Evolutionary conservation across 139 green algal genomes (phyloP), one percentile per base, ranked within the genome.

Genomic region (Mychonastes homosphaera): DNA sequence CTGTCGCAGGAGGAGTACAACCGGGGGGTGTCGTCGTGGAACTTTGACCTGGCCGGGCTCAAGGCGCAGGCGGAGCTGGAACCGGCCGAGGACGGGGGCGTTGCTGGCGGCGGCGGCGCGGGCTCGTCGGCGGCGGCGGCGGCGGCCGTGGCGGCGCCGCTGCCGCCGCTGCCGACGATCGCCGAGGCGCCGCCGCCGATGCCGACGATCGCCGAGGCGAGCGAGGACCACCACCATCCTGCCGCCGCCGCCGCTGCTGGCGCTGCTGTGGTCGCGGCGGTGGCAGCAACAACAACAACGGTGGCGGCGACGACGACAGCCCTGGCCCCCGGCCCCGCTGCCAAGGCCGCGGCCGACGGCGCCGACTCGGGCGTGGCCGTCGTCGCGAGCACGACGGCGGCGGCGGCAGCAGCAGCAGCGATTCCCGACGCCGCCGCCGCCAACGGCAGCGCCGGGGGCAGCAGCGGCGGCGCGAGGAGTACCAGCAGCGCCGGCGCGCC

Each of bases 21-120:
- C 32, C 81, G 82, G 59, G 90, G 90, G 8, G 82, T 97, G 1
- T 81, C 56, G 45, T 71, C 65, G 21, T 98, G 91, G 91, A 94
- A 97, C 67, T 97, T 97, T 64, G 83, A 96, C 69, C 65, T 97
- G 47, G 69, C 69, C 4, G 83, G 81, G 23, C 67, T 97, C 30
- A 95, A 94, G 71, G 70, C 69, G 44, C 74, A 84, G 41, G 90
- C 90, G 12, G 84, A 77, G 10, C 48, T 58, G 12, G 74, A 83
- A 52, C 59, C 73, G 0, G 67, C 73, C 39, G 56, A 69, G 7
- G 71, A 73, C 39, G 40, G 53, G 29, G 33, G 47, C 19, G 64
- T 72, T 39, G 50, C 9, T 46, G 33, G 29, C 28, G 24, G 21
- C 4, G 48, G 49, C 7, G 36, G 32, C 26, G 7, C 33, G 33